A percentile compares a stretch with the other conserved stretches of the same genome.
These are phyloP conservation scores for Leishmania gerbilli DNA, from an alignment of 208 protist species.

Conservation along the genomic window DNA sequence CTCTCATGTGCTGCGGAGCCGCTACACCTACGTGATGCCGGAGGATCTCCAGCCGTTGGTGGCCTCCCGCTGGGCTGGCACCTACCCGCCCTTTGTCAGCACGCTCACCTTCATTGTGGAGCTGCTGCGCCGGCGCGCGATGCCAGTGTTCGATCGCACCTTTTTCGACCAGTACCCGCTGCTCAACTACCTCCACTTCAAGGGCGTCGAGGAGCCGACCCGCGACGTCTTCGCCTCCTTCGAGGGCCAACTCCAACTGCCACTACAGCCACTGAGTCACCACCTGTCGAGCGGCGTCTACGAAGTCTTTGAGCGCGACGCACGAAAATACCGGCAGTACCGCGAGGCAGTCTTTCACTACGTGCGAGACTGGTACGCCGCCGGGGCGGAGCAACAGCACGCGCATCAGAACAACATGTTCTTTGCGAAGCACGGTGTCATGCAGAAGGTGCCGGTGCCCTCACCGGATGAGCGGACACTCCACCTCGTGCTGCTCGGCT, in stretches of 20 bases:
- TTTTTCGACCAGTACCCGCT: slow-evolving; percentile 73
- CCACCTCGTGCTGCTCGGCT: slow-evolving; percentile 96
- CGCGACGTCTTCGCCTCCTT: slow-evolving; percentile 78
- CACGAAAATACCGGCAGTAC: slow-evolving; percentile 97
- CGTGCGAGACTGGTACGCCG: slow-evolving; percentile 56
- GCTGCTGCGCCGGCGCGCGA: slow-evolving; percentile 67
- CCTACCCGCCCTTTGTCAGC: slow-evolving; percentile 44
- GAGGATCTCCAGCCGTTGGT: slow-evolving; percentile 47
- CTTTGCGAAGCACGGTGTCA: slow-evolving; percentile 18
- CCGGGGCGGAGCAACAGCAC: slow-evolving; percentile 39
- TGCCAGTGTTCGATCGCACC: slow-evolving; percentile 57
- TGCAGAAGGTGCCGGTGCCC: slow-evolving; percentile 17
- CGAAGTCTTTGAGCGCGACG: slow-evolving; percentile 98
- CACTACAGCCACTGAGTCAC: slow-evolving; percentile 97
- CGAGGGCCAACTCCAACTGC: slow-evolving; percentile 92
- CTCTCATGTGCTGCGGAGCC: slow-evolving; percentile 4
- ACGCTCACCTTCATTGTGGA: slow-evolving; percentile 70
- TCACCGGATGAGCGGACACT: slow-evolving; percentile 34
- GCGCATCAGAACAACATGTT: slow-evolving; percentile 15
- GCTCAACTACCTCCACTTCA: slow-evolving; percentile 65
- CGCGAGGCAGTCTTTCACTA: slow-evolving; percentile 82
- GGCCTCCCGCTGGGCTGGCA: slow-evolving; percentile 57
- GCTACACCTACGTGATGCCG: slow-evolving; percentile 33
- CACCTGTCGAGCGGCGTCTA: slow-evolving; percentile 98
- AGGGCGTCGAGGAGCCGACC: slow-evolving; percentile 39